Conservation (phyloP, 2,329 filamentous ascomycete species). For the Neofusicoccum cordaticola region DNA sequence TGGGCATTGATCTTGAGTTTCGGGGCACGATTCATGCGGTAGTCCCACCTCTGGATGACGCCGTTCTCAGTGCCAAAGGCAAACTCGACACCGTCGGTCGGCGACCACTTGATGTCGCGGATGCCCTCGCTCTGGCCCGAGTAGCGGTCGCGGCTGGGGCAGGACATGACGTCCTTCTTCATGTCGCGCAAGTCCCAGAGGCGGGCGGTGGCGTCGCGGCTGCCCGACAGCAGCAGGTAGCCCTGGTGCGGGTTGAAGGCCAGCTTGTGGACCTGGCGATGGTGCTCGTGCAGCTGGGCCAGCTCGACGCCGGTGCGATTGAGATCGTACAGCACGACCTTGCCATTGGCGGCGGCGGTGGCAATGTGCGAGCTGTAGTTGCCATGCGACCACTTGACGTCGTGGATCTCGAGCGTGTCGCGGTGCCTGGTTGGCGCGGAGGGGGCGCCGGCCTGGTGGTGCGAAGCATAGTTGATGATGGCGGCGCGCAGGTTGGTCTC, state of each 20-base stretch:
- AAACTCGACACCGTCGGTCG: slow-evolving; percentile 60
- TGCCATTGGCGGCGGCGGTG: slow-evolving; percentile 63
- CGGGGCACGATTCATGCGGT: slow-evolving; percentile 55
- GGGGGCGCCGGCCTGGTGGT: slow-evolving; percentile 42
- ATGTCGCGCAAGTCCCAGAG: slow-evolving; percentile 63
- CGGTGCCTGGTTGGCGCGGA: slow-evolving; percentile 50
- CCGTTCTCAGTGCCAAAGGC: slow-evolving; percentile 64
- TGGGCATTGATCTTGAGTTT: slow-evolving; percentile 62
- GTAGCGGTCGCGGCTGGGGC: slow-evolving; percentile 55
- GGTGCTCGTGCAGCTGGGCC: slow-evolving; percentile 62
- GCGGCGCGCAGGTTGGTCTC: slow-evolving; percentile 63
- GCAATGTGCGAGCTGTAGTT: slow-evolving; percentile 59
- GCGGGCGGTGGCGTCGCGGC: slow-evolving; percentile 62
- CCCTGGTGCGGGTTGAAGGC: slow-evolving; percentile 64
- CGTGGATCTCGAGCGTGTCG: slow-evolving; percentile 60
- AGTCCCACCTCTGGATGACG: slow-evolving; percentile 63
- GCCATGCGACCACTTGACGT: slow-evolving; percentile 67
- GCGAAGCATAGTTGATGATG: slow-evolving; percentile 57
- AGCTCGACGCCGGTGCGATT: slow-evolving; percentile 60
- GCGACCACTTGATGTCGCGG: slow-evolving; percentile 64
- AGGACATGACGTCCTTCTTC: slow-evolving; percentile 49
- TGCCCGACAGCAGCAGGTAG: slow-evolving; percentile 60
- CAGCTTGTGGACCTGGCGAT: slow-evolving; percentile 63
- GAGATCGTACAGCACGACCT: slow-evolving; percentile 64
- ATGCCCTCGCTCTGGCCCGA: slow-evolving; percentile 59